Percentiles rank a stretch among this genome's conserved stretches.
These are phyloP conservation scores for Trichopus zeylanicus DNA, from an alignment of 116 monocot genomes.

Conservation along the genomic window DNA sequence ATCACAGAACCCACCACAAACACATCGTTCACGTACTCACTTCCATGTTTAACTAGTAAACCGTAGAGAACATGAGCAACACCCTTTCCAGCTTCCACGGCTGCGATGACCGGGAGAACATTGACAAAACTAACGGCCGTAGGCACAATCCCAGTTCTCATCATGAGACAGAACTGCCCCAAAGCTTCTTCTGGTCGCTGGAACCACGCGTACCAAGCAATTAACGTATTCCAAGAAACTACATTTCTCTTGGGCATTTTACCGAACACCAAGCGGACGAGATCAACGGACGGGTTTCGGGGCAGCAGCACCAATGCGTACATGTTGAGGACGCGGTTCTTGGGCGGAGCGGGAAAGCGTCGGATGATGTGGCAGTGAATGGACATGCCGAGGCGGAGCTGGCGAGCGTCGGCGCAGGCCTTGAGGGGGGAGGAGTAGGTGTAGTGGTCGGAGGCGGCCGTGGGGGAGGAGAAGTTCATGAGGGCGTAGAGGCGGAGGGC, in stretches of 20 bases:
- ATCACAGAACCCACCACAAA: conserved; percentile 74
- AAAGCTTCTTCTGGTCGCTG: conserved; percentile 25
- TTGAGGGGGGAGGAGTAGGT: conserved; percentile 69
- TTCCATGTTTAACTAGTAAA: conserved; percentile 47
- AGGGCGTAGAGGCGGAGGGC: conserved; percentile 65
- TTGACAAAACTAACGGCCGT: conserved; percentile 71
- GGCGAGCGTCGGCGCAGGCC: conserved; percentile 59
- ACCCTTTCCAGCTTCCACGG: conserved; percentile 1
- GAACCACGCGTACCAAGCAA: conserved; percentile 49
- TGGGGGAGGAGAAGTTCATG: conserved; percentile 15
- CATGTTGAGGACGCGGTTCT: conserved; percentile 63
- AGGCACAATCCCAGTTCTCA: conserved; percentile 35
- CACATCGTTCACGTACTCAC: conserved; percentile 25
- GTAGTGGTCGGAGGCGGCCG: conserved; percentile 65
- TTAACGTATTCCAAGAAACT: conserved; percentile 82
- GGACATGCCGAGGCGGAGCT: conserved; percentile 48
- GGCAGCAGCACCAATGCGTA: conserved; percentile 38
- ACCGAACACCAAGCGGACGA: conserved; percentile 43
- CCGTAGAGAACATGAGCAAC: conserved; percentile 30
- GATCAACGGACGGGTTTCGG: conserved; percentile 1
- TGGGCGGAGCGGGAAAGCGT: conserved; percentile 10
- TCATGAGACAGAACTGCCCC: conserved; percentile 38
- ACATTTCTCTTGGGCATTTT: conserved; percentile 70
- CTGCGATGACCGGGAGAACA: conserved; percentile 50
- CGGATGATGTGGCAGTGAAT: conserved; percentile 56